Conservation (phyloP, 495 filamentous ascomycete genomes). For the Penicillium crystallinum region DNA sequence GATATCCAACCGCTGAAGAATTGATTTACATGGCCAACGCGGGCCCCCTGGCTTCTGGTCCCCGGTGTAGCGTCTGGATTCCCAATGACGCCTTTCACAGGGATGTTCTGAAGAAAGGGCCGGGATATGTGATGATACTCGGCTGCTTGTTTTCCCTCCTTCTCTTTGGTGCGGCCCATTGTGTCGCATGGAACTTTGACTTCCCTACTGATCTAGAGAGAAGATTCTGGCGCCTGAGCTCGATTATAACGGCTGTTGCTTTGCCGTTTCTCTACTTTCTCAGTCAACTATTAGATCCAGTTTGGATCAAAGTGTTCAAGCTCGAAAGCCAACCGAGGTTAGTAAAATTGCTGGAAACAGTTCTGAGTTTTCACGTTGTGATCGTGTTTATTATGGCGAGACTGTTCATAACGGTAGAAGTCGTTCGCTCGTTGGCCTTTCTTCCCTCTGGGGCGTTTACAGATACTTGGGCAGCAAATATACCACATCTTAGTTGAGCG, state of each 20-base stretch:
- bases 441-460: neutral
- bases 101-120: neutral
- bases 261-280: neutral
- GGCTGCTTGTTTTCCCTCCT: neutral
- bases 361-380: neutral
- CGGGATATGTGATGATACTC: neutral
- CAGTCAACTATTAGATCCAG: neutral
- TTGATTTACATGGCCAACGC: neutral
- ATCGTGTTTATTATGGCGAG: neutral
- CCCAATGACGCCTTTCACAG: neutral
- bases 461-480: neutral
- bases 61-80: neutral
- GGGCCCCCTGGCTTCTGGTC: neutral
- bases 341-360: neutral
- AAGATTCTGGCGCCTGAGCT: neutral
- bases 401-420: neutral
- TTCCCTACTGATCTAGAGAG: neutral
- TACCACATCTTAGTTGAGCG: neutral
- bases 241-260: neutral
- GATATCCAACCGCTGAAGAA: neutral
- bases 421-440: conserved; percentile 1
- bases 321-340: neutral
- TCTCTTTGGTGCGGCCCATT: neutral
- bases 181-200: neutral
- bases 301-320: neutral